Evolutionary conservation across 2,329 filamentous ascomycete species (phyloP).

Genomic region (Xenoacremonium recifei): DNA sequence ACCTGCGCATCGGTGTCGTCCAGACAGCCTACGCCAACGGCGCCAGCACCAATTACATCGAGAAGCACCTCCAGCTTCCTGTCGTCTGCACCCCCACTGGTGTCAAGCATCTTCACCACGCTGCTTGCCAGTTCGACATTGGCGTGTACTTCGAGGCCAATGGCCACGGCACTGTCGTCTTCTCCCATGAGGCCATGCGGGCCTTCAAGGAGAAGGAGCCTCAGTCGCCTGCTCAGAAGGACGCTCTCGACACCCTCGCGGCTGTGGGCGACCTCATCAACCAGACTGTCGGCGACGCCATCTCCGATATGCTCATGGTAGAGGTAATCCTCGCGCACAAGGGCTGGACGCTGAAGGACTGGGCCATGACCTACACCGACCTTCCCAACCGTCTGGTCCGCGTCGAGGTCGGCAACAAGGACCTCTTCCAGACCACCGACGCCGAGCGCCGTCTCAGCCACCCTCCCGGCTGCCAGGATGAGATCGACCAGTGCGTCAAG

Average conservation of each 20-base stretch:
- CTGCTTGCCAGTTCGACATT: slow-evolving; percentile 90
- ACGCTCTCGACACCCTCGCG: slow-evolving; percentile 79
- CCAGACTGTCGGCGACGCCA: slow-evolving; percentile 93
- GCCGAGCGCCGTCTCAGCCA: slow-evolving; percentile 85
- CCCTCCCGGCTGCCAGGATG: slow-evolving; percentile 74
- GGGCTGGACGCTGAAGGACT: slow-evolving; percentile 84
- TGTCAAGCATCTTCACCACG: slow-evolving; percentile 96
- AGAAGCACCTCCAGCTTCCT: slow-evolving; percentile 82
- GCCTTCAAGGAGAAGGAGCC: slow-evolving; percentile 77
- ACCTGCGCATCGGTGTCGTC: slow-evolving; percentile 88
- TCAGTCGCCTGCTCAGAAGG: slow-evolving; percentile 87
- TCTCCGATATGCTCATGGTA: slow-evolving; percentile 93
- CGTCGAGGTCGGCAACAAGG: slow-evolving; percentile 85
- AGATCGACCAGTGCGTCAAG: slow-evolving; percentile 83
- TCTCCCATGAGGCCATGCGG: slow-evolving; percentile 79
- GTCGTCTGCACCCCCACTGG: slow-evolving; percentile 93
- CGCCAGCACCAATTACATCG: slow-evolving; percentile 87
- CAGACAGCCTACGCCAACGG: slow-evolving; percentile 99
- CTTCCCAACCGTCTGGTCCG: slow-evolving; percentile 93
- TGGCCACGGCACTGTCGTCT: slow-evolving; percentile 94
- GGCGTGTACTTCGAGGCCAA: slow-evolving; percentile 99
- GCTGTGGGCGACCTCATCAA: slow-evolving; percentile 92
- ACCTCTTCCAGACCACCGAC: slow-evolving; percentile 86
- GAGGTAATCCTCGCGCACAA: slow-evolving; percentile 97
- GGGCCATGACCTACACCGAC: slow-evolving; percentile 90